Base-by-base conservation (phyloP, 1,284 basidiomycete genomes). In the Kwoniella shivajii region DNA sequence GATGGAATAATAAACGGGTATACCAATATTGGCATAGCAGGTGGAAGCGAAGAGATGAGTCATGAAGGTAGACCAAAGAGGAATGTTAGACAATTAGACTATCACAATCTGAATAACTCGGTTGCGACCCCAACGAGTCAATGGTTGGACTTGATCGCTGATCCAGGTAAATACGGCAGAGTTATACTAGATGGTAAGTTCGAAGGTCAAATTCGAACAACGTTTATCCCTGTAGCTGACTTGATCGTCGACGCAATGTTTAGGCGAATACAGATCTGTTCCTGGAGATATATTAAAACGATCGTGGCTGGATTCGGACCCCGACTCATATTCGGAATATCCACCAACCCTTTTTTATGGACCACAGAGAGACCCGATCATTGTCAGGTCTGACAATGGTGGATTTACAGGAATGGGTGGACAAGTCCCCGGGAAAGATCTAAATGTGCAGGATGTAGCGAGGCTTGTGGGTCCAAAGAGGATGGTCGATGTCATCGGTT, bases 401-500 rank as follows among this genome's bases (percentile, higher is more conserved):
- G 77, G 77, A 1, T 69, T 78, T 16, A 58, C 62, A 13, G 57
- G 64, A 1, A 57, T 79, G 54, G 78, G 78, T 1, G 78, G 78
- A 11, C 67, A 65, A 41, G 50, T 79, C 11, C 77, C 77, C 6
- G 58, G 59, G 2, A 55, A 62, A 5, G 59, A 66, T 16, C 45
- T 79, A 42, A 75, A 70, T 0, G 75, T 79, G 36, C 81, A 85
- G 46, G 87, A 94, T 67, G 86, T 98, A 1, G 90, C 88, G 0
- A 80, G 87, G 53, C 80, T 87, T 22, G 84, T 97, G 38, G 94
- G 92, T 2, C 84, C 84, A 39, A 84, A 90, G 57, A 84, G 82
- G 3, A 85, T 88, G 1, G 83, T 95, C 9, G 91, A 94, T 76
- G 92, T 96, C 27, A 94, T 95, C 66, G 91, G 90, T 92, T 70